A percentile compares a stretch with the other conserved stretches of the same genome.
Evolutionary conservation across 176 grass and related monocot genomes (phyloP).

Genomic region (Tillandsia leiboldiana): DNA sequence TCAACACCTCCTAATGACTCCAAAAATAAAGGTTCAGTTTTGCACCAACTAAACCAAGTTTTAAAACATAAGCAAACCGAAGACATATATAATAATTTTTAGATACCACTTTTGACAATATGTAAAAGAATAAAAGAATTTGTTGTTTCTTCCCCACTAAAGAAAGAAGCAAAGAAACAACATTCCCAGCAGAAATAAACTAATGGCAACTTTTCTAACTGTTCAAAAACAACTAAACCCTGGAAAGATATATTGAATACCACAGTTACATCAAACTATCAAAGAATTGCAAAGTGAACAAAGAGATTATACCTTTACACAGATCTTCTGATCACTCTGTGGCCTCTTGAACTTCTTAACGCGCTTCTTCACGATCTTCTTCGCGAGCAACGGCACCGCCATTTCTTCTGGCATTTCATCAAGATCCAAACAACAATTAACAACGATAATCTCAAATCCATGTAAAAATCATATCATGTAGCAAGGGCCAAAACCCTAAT

Average conservation of each 20-base stretch:
- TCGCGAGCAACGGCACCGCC: background rate
- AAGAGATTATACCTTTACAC: background rate
- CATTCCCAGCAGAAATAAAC: background rate
- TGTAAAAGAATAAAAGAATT: background rate
- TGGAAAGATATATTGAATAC: too few species aligned
- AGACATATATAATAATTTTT: background rate
- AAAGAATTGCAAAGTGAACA: background rate
- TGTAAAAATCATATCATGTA: too few species aligned
- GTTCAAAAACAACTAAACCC: too few species aligned
- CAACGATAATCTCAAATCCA: background rate
- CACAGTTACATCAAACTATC: too few species aligned
- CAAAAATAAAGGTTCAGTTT: background rate
- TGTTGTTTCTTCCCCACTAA: background rate
- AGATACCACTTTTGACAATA: too few species aligned
- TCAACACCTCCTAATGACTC: background rate
- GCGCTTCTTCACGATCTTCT: slow-evolving; percentile 8
- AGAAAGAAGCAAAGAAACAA: background rate
- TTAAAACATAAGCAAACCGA: background rate
- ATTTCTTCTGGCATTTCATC: background rate
- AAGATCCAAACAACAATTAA: background rate
- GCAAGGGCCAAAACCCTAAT: too few species aligned
- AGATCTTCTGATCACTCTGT: background rate
- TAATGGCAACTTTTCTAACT: too few species aligned
- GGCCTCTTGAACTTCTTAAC: slow-evolving; percentile 5
- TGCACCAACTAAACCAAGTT: background rate